Base-by-base conservation (phyloP, 78 protist species). In the Tieghemostelium lacteum region DNA sequence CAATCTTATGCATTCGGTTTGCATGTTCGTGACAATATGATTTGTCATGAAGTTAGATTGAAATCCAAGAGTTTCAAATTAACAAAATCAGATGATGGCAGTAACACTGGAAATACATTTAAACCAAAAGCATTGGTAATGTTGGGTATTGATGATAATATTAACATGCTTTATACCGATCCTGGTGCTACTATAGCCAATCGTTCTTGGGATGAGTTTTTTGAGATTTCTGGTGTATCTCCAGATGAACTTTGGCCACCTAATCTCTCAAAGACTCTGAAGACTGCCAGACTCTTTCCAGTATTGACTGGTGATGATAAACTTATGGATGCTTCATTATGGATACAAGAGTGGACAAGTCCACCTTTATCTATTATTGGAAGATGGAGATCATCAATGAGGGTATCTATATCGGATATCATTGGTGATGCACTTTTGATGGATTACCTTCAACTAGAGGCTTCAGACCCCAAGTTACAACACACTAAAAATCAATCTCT, bases 241-340 rank as follows among this genome's bases (percentile, higher is more conserved):
- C 91, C 76, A 12, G 91, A 83, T 40, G 91, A 83, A 33, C 14
- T 83, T 10, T 83, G 91, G 91, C 70, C 76, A 31, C 39, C 63
- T 17, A 31, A 50, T 39, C 22, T 45, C 24, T 66, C 76, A 8
- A 66, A 52, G 26, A 28, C 69, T 3, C 45, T 83, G 12, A 36
- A 78, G 22, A 69, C 91, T 8, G 91, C 91, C 14, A 10, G 91
- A 7, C 20, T 83, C 1, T 83, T 83, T 52, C 91, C 91, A 19
- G 42, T 83, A 0, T 24, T 83, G 19, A 40, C 52, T 40, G 75
- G 19, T 5, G 78, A 69, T 22, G 78, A 69, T 16, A 57, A 73
- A 34, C 22, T 83, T 45, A 1, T 69, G 8, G 91, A 83, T 33
- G 57, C 80, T 12, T 73, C 91, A 2, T 61, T 83, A 17, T 83